phyloP scores from a whole-genome alignment of 352 stramenopile species.

The Pythium sukuiense region DNA sequence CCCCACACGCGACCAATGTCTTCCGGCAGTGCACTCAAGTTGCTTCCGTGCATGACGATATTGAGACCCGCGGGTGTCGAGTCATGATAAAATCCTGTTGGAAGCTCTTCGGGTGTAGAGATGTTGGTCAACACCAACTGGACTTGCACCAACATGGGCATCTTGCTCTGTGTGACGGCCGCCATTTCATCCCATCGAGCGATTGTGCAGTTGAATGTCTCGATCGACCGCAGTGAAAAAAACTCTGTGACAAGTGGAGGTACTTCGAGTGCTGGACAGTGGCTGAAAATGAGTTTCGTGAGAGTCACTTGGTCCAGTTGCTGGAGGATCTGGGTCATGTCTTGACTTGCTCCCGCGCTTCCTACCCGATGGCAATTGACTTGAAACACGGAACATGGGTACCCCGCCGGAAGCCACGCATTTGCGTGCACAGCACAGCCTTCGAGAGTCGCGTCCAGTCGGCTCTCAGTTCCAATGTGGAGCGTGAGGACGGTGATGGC shows the following conservation, averaged over 20 bases:
- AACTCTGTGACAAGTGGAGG: constrained; percentile 17
- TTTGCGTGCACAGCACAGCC: background rate
- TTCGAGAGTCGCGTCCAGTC: background rate
- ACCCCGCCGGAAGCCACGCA: constrained; percentile 10
- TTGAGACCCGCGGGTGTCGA: background rate
- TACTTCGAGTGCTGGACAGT: constrained; percentile 20
- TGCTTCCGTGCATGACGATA: constrained; percentile 10
- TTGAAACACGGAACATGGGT: constrained; percentile 18
- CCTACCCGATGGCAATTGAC: constrained; percentile 21
- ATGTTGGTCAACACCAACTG: constrained; percentile 9
- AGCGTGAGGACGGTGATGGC: background rate
- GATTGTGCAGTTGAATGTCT: constrained; percentile 17
- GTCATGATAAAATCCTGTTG: constrained; percentile 6
- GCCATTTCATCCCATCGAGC: background rate
- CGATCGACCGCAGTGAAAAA: constrained; percentile 2
- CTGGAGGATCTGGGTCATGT: background rate
- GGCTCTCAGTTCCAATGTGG: background rate
- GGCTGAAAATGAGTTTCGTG: constrained; percentile 16
- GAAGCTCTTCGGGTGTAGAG: constrained; percentile 4
- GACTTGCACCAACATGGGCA: constrained; percentile 4
- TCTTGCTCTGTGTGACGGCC: background rate
- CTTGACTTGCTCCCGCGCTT: background rate
- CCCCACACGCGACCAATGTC: constrained; percentile 11
- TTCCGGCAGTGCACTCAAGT: constrained; percentile 7
- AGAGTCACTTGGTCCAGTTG: background rate